Evolutionary conservation across 371 early-diverging fungal species (phyloP), one percentile per base, ranked within the genome.

Genomic region (Actinomortierella wolfii): DNA sequence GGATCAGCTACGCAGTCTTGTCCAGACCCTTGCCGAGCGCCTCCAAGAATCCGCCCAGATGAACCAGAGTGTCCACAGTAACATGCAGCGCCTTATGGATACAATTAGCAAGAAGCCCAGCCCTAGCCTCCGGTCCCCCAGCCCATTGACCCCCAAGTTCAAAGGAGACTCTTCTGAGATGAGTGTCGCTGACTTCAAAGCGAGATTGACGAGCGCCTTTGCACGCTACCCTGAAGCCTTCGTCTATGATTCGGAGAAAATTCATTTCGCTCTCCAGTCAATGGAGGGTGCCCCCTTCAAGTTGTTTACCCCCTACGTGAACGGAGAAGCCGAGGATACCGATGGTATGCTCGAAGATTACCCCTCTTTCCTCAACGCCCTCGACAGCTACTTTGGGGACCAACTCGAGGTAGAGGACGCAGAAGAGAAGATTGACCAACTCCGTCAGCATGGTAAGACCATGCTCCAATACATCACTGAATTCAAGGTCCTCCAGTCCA

Each of bases 201-300:
- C 57, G 5, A 45, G 39, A 17, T 48, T 56, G 23, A 18, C 20
- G 0, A 56, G 1, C 3, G 29, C 20, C 34, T 5, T 48, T 24
- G 41, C 11, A n/a, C 29, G 48, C 20, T 56, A 34, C 48, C 48
- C 20, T 17, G 57, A 56, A 28, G 21, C 57, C 48, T 20, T 56
- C 17, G 9, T n/a, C 11, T 47, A 48, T 15, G 41, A 57, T 26
- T 20, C 6, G 11, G 40, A 49, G 3, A 24, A 49, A n/a, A 47
- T 57, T 42, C 8, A 40, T 7, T 47, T 24, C 18, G 49, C 24
- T 17, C 18, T 57, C 21, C 23, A 47, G 41, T 57, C 57, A n/a
- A 57, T 57, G 57, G 49, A 57, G 40, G 49, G 57, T 3, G 3
- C 57, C 9, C 39, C 57, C 3, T 29, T 24, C 57, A 21, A 15